A percentile compares a stretch with the other conserved stretches of the same genome.
Evolutionary conservation across 176 grass and related monocot species (phyloP).

Genomic region (Carex scoparia): DNA sequence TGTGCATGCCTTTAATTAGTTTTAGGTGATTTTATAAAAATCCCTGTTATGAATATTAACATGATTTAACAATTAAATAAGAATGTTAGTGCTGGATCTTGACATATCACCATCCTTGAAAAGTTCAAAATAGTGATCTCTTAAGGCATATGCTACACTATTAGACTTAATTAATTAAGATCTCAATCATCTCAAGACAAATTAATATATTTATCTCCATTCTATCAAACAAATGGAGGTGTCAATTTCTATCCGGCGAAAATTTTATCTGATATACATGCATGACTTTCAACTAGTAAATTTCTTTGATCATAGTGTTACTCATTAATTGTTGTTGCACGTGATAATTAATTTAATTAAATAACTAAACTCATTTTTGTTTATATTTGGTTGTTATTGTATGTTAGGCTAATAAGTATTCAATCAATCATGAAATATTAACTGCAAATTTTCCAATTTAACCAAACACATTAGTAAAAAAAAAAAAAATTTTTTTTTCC

Average conservation of each 20-base stretch:
- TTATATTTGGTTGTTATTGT: not conserved
- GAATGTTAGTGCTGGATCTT: not conserved
- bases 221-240: not conserved
- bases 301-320: not conserved
- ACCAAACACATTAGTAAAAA: not conserved
- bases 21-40: not conserved
- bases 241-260: not conserved
- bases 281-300: not conserved
- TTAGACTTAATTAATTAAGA: conserved; percentile 13
- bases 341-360: not conserved
- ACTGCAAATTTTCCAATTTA: not conserved
- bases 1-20: not conserved
- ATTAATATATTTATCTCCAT: not conserved
- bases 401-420: not conserved
- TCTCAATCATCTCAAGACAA: not conserved
- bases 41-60: not conserved
- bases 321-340: not conserved
- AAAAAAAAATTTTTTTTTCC: too few species aligned
- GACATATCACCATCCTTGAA: conserved; percentile 14
- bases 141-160: not conserved
- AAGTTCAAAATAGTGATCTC: conserved; percentile 19
- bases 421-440: not conserved
- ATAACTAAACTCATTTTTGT: not conserved
- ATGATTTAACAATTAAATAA: conserved; percentile 7
- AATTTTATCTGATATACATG: not conserved